Conservation (phyloP, 83 land plant species). For the Diphasiastrum complanatum region DNA sequence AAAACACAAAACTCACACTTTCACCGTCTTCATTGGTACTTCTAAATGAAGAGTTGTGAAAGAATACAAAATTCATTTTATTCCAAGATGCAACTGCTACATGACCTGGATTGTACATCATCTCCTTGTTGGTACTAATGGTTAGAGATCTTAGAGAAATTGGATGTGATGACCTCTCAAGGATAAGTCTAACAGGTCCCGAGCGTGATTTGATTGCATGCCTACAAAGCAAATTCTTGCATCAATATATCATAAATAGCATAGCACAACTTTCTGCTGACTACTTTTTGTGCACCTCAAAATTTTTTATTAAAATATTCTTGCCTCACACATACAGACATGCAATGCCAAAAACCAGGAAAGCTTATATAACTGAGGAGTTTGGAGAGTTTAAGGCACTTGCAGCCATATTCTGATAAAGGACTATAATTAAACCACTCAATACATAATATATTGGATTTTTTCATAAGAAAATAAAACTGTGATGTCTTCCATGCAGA, state of each 20-base stretch:
- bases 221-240: constrained; percentile 36
- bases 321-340: too few species aligned
- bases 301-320: too few species aligned
- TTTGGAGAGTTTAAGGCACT: too few species aligned
- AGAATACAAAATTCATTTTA: constrained; percentile 28
- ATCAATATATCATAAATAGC: too few species aligned
- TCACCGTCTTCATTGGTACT: constrained; percentile 28
- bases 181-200: constrained; percentile 65
- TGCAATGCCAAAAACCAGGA: too few species aligned
- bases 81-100: constrained; percentile 79
- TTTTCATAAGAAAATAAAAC: too few species aligned
- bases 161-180: constrained; percentile 69
- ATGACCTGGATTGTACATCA: constrained; percentile 52
- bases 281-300: too few species aligned
- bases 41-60: constrained; percentile 27
- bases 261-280: neutral
- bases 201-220: constrained; percentile 42
- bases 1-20: constrained; percentile 71
- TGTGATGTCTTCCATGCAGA: too few species aligned
- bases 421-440: too few species aligned
- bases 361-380: too few species aligned
- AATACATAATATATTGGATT: too few species aligned
- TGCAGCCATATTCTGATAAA: too few species aligned
- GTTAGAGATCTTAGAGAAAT: constrained; percentile 49
- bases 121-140: constrained; percentile 28